phyloP scores from a whole-genome alignment of 2,329 filamentous ascomycete species.

The Colletotrichum phormii region DNA sequence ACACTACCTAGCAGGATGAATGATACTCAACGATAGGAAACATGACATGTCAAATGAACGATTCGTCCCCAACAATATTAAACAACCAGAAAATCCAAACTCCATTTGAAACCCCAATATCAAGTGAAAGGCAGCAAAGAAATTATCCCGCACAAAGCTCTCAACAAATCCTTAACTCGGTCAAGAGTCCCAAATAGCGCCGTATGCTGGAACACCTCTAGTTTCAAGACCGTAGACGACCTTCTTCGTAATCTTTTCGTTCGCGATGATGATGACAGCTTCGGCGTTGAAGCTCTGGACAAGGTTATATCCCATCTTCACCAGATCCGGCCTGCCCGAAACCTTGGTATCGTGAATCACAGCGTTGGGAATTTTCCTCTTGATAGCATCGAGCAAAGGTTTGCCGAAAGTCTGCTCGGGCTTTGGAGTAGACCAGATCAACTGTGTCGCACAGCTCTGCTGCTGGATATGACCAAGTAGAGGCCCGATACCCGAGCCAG shows the following conservation, averaged over 20 bases:
- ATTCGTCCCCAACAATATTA: not conserved
- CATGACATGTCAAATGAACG: not conserved
- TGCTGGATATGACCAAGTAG: constrained; percentile 69
- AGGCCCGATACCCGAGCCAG: constrained; percentile 79
- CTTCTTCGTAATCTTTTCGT: constrained; percentile 73
- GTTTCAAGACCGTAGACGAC: constrained; percentile 77
- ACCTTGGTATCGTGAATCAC: constrained; percentile 76
- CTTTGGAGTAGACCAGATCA: constrained; percentile 76
- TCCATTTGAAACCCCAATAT: not conserved
- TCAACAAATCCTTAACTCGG: not conserved
- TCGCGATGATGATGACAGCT: constrained; percentile 80
- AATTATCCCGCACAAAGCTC: not conserved
- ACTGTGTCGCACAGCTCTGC: constrained; percentile 62
- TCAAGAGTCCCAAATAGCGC: constrained; percentile 77
- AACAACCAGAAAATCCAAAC: not conserved
- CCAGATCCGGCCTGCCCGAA: constrained; percentile 68
- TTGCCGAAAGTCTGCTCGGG: constrained; percentile 73
- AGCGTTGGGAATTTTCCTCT: constrained; percentile 69
- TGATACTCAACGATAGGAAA: not conserved
- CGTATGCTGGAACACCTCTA: constrained; percentile 74
- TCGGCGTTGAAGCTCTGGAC: constrained; percentile 68
- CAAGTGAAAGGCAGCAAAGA: not conserved
- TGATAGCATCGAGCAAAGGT: constrained; percentile 66
- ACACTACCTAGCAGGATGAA: not conserved
- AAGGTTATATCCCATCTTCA: constrained; percentile 63